Percentiles rank a stretch among this genome's conserved stretches.
These are phyloP conservation scores for Cymbopogon flexuosus DNA, from an alignment of 202 grass and related monocot species.

Conservation along the genomic window DNA sequence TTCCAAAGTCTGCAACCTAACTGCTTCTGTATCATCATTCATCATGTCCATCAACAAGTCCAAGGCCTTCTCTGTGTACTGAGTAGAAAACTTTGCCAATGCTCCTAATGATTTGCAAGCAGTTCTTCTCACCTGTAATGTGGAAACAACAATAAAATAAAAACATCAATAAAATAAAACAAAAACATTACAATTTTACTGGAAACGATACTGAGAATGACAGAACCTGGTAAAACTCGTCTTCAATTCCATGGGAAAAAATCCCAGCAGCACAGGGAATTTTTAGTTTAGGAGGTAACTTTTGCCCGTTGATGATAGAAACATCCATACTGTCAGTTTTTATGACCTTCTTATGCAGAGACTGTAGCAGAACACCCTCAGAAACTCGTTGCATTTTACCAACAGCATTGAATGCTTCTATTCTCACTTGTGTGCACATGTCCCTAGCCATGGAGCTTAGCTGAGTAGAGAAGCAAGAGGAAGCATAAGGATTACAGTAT, in stretches of 20 bases:
- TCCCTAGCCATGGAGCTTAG: conserved; percentile 86
- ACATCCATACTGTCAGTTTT: conserved; percentile 40
- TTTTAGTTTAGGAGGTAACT: conserved; percentile 42
- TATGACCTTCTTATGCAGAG: conserved; percentile 74
- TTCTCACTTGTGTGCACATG: conserved; percentile 72
- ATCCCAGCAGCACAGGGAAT: conserved; percentile 62
- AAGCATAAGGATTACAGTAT: conserved; percentile 5
- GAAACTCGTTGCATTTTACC: conserved; percentile 59
- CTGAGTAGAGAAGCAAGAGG: conserved; percentile 42
- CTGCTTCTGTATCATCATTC: conserved; percentile 80
- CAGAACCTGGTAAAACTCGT: conserved; percentile 78
- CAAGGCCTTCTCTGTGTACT: conserved; percentile 64
- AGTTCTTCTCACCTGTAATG: conserved; percentile 53
- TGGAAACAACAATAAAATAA: conserved; percentile 30
- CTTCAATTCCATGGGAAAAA: conserved; percentile 84
- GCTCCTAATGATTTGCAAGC: conserved; percentile 70
- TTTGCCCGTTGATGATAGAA: conserved; percentile 43
- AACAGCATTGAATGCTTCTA: conserved; percentile 69
- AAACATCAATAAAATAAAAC: not conserved
- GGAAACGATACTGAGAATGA: conserved; percentile 20
- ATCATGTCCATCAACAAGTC: conserved; percentile 91
- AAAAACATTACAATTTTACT: not conserved
- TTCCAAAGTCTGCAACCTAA: conserved; percentile 67
- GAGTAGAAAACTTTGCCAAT: conserved; percentile 51
- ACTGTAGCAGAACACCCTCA: conserved; percentile 69